A percentile compares a stretch with the other conserved stretches of the same genome.
Evolutionary conservation across 768 basidiomycete species (phyloP).

Genomic region (Phanerochaete sordida): DNA sequence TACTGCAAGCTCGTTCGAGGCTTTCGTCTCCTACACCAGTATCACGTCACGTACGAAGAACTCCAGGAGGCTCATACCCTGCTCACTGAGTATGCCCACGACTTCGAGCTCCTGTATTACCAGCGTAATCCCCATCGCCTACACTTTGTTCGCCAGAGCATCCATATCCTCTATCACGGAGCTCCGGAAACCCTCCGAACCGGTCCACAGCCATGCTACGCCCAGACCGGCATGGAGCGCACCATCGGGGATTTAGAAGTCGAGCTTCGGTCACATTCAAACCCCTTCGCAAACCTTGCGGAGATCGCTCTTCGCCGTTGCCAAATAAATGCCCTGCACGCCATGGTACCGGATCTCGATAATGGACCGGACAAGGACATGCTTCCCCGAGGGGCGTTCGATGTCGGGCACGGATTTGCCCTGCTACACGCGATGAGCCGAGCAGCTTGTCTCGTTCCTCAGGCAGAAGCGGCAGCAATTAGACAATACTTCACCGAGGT

Average conservation of each 20-base stretch:
- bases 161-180: constrained; percentile 31
- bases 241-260: constrained; percentile 22
- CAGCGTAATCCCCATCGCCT: constrained; percentile 22
- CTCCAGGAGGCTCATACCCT: constrained; percentile 22
- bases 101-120: constrained; percentile 35
- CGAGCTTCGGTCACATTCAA: constrained; percentile 23
- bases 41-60: constrained; percentile 12
- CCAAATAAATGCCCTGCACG: constrained; percentile 23
- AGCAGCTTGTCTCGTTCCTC: no score
- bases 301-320: constrained; percentile 17
- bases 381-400: no score
- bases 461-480: no score
- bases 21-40: constrained; percentile 21
- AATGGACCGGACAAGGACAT: no score
- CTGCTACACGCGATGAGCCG: no score
- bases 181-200: constrained; percentile 18
- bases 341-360: constrained; percentile 21
- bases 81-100: constrained; percentile 26
- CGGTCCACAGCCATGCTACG: constrained; percentile 12
- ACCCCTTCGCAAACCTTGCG: constrained; percentile 23
- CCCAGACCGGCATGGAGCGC: constrained; percentile 24
- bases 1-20: constrained; percentile 26
- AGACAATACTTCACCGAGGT: no score
- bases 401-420: no score
- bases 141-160: constrained; percentile 31